phyloP scores from a whole-genome alignment of 208 protist species.

The Acanthamoeba quina region DNA sequence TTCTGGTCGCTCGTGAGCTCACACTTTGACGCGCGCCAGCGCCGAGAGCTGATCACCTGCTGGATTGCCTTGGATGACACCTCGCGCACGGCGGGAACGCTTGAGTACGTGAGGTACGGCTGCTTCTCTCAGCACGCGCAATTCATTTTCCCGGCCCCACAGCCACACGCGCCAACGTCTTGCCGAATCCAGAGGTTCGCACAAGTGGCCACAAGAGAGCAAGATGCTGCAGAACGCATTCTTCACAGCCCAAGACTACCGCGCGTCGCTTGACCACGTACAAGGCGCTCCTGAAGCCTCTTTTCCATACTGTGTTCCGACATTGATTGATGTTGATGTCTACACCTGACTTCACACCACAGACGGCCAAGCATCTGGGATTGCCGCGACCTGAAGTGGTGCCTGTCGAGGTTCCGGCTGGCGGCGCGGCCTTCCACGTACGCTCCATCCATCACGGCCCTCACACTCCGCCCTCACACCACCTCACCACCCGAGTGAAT shows the following conservation, averaged over 20 bases:
- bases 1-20: too few species aligned
- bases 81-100: slow-evolving; percentile 38
- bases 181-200: slow-evolving; percentile 46
- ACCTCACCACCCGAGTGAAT: not conserved
- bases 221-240: slow-evolving; percentile 59
- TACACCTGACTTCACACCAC: not conserved
- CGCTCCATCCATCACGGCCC: not conserved
- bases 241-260: slow-evolving; percentile 35
- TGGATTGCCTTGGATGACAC: slow-evolving; percentile 79
- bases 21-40: slow-evolving; percentile 9
- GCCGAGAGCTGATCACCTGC: slow-evolving; percentile 67
- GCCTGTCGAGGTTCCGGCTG: slow-evolving; percentile 20
- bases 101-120: slow-evolving; percentile 70
- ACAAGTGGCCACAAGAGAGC: slow-evolving; percentile 67
- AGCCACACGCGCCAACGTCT: not conserved
- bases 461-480: not conserved
- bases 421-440: slow-evolving; percentile 65
- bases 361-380: slow-evolving; percentile 32
- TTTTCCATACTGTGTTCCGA: not conserved
- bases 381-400: slow-evolving; percentile 48
- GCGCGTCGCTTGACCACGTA: slow-evolving; percentile 49
- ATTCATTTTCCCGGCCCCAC: not conserved
- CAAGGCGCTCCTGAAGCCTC: not conserved
- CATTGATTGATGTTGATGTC: too few species aligned
- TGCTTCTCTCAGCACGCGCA: not conserved